Conservation (phyloP, 768 basidiomycete genomes). For the Phanerochaete sordida region DNA sequence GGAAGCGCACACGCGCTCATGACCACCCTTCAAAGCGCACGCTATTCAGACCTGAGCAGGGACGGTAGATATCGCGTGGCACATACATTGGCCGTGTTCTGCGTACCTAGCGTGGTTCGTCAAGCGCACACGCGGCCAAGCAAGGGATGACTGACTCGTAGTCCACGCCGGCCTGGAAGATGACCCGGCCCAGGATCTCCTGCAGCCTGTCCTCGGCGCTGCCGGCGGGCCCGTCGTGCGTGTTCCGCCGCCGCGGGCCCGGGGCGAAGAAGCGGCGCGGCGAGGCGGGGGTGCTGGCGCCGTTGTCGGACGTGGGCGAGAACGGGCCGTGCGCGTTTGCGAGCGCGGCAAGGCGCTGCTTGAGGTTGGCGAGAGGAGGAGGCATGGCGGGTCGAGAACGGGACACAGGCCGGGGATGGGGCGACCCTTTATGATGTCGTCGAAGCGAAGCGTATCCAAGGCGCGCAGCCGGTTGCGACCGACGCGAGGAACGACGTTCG, state of each 20-base stretch:
- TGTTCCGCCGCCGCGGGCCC: conserved; percentile 29
- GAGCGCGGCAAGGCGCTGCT: conserved; percentile 64
- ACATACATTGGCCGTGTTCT: conserved; percentile 87
- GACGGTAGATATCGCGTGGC: not conserved
- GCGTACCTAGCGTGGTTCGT: conserved; percentile 4
- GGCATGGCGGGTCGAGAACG: conserved; percentile 1
- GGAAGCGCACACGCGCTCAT: conserved; percentile 81
- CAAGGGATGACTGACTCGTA: conserved; percentile 60
- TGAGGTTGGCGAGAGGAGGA: conserved; percentile 41
- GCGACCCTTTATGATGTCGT: not conserved
- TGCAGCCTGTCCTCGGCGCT: conserved; percentile 44
- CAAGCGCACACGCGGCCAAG: conserved; percentile 2
- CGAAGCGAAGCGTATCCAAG: not conserved
- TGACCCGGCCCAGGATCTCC: conserved; percentile 65
- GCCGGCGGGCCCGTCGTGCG: conserved; percentile 16
- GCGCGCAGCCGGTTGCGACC: not conserved
- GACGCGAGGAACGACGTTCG: not conserved
- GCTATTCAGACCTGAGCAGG: not conserved
- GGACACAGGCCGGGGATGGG: not conserved
- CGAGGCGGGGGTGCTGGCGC: conserved; percentile 28
- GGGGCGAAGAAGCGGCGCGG: conserved; percentile 38
- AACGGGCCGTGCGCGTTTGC: conserved; percentile 39
- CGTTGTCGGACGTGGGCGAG: conserved; percentile 16
- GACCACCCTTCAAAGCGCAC: conserved; percentile 58
- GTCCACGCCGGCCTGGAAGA: conserved; percentile 88